Base-by-base conservation (phyloP, 2,329 filamentous ascomycete species). In the Bipolaris gigantea region DNA sequence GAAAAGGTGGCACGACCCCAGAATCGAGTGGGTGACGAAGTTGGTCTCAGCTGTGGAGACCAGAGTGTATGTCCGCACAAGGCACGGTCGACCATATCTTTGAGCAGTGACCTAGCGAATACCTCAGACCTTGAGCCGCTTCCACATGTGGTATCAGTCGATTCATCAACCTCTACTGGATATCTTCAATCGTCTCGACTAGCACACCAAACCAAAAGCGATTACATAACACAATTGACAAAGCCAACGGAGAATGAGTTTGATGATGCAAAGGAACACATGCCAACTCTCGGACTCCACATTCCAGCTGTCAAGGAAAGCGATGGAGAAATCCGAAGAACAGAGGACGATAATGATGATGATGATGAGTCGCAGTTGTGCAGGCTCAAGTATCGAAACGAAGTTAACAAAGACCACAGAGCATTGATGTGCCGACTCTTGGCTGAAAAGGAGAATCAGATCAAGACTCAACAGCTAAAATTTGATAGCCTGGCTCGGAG, bases 401-500 rank as follows among this genome's bases (percentile, higher is more conserved):
- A 64, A 11, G 23, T 32, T 16, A 66, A 62, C 43, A 62, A 57
- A 34, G 53, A 53, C 0, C 57, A 63, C 16, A 66, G 59, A 30
- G 55, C 60, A 11, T 47, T 44, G 0, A 65, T 69, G 65, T 55
- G 51, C 35, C 57, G 59, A 1, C 35, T 56, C 3, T n/a, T 69
- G 6, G 48, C 49, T 5, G 46, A 62, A 25, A 62, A 63, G 16
- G 61, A 66, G 4, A 43, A 50, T 0, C 41, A 57, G 36, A 56
- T 65, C 23, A 57, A 62, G 48, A 52, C 53, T 6, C 49, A 65
- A 34, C 51, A 66, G 21, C 36, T 63, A 1, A 54, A 64, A 0
- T 51, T 62, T 19, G 47, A 59, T 4, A 32, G 49, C 2, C 23
- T 62, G 11, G 48, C 44, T 5, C 43, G 44, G 3, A 46, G 58